Conservation (phyloP, 805 yeast species). For the Candida verbasci region DNA sequence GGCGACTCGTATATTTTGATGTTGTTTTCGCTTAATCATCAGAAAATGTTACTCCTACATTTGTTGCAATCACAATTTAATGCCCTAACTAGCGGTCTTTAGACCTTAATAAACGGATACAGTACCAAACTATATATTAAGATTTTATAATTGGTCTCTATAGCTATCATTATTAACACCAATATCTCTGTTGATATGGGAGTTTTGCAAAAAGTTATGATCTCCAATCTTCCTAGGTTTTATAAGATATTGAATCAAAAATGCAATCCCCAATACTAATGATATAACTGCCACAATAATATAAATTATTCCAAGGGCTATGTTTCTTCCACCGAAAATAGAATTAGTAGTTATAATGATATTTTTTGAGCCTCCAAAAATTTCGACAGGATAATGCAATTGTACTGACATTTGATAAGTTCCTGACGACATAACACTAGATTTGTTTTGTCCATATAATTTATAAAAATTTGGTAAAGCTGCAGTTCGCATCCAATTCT, state of each 20-base stretch:
- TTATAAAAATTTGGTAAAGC: constrained; percentile 88
- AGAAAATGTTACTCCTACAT: no score
- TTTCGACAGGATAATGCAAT: constrained; percentile 74
- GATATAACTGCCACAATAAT: constrained; percentile 78
- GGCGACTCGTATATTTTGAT: no score
- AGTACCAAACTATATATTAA: no score
- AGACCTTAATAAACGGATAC: no score
- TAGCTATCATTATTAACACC: constrained; percentile 14
- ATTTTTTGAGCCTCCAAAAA: constrained; percentile 87
- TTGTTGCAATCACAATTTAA: no score
- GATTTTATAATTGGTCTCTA: constrained; percentile 22
- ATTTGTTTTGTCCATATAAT: constrained; percentile 69
- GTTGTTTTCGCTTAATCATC: no score
- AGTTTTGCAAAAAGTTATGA: constrained; percentile 51
- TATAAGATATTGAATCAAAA: constrained; percentile 75
- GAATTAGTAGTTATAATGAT: constrained; percentile 77
- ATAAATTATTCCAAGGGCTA: constrained; percentile 80
- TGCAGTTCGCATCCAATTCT: constrained; percentile 98
- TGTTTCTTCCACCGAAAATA: constrained; percentile 83
- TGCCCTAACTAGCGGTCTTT: no score
- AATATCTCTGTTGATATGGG: neutral
- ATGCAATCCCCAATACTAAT: constrained; percentile 65
- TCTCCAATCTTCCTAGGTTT: constrained; percentile 85
- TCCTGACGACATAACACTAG: constrained; percentile 54
- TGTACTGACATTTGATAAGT: constrained; percentile 65